Evolutionary conservation across 805 yeast species (phyloP), one percentile per base, ranked within the genome.

Genomic region (Kuraishia piskuri): DNA sequence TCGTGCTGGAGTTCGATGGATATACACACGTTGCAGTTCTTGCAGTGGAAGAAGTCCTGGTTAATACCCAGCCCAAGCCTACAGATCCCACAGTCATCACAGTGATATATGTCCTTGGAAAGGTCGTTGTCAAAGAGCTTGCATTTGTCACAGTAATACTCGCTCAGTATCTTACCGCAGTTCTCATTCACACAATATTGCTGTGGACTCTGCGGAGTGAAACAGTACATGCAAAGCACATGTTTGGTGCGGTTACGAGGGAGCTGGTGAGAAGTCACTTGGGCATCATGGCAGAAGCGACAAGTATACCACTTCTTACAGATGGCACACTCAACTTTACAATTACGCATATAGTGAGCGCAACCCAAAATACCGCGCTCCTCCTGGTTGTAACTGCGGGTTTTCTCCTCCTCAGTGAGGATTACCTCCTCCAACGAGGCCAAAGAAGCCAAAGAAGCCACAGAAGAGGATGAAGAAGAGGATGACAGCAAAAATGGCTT

Each of bases 11-110:
- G 74, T 58, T 85, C 90, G 50, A 91, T 84, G 46, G 92, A 83
- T 59, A 91, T 77, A 66, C 98, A 91, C 6, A 90, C 91, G 61
- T 89, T 88, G 69, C 98, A 91, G 21, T 83, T 84, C 59, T 86
- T 81, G 69, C 98, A 91, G 65, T 91, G 98, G 72, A 89, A 90
- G 61, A 86, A 90, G 67, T 91, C 97, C 58, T 86, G 85, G 19
- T 89, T 94, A 22, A 90, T 68, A 0, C 97, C 97, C 23, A 86
- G 73, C 1, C 98, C 98, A 9, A 92, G 73, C 14, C 97, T 78
- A 66, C 98, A 91, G 53, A 92, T 90, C 0, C 96, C 96, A 71
- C 98, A 91, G 60, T 84, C 87, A 60, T 84, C 88, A 67, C 98
- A 91, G 65, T 91, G 98, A 63, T 90, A 91, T 22, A 91, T 90